phyloP scores from a whole-genome alignment of 2,329 filamentous ascomycete species.

The Colletotrichum sp. region DNA sequence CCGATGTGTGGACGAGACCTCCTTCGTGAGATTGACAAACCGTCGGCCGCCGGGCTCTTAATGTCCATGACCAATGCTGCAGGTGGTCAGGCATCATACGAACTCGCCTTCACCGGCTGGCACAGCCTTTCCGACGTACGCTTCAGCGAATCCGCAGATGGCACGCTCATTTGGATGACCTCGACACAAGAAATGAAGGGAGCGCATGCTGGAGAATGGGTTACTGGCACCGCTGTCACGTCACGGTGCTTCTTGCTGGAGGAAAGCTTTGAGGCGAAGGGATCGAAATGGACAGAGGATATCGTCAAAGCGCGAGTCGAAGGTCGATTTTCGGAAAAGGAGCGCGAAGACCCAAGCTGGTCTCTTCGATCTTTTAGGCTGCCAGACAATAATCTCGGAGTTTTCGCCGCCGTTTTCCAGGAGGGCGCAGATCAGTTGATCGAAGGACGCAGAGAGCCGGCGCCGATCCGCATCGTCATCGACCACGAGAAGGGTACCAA shows the following conservation, averaged over 20 bases:
- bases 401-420: conserved; percentile 75
- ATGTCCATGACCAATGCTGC: conserved; percentile 68
- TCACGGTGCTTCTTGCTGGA: conserved; percentile 74
- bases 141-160: conserved; percentile 73
- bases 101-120: conserved; percentile 78
- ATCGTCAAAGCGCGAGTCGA: conserved; percentile 86
- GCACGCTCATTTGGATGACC: conserved; percentile 70
- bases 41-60: conserved; percentile 67
- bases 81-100: conserved; percentile 66
- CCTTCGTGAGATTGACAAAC: conserved; percentile 84
- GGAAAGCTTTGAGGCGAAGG: conserved; percentile 79
- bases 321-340: conserved; percentile 80
- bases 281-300: conserved; percentile 80
- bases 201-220: conserved; percentile 51
- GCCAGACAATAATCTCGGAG: conserved; percentile 62
- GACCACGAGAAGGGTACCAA: conserved; percentile 72
- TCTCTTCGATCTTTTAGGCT: conserved; percentile 74
- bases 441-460: conserved; percentile 70
- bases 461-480: conserved; percentile 74
- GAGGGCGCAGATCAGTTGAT: conserved; percentile 67
- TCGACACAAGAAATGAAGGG: conserved; percentile 67
- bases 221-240: conserved; percentile 57
- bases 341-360: conserved; percentile 83
- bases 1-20: conserved; percentile 77
- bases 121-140: conserved; percentile 72